Evolutionary conservation across 805 yeast genomes (phyloP), one percentile per base, ranked within the genome.

Genomic region (Candida chilensis): DNA sequence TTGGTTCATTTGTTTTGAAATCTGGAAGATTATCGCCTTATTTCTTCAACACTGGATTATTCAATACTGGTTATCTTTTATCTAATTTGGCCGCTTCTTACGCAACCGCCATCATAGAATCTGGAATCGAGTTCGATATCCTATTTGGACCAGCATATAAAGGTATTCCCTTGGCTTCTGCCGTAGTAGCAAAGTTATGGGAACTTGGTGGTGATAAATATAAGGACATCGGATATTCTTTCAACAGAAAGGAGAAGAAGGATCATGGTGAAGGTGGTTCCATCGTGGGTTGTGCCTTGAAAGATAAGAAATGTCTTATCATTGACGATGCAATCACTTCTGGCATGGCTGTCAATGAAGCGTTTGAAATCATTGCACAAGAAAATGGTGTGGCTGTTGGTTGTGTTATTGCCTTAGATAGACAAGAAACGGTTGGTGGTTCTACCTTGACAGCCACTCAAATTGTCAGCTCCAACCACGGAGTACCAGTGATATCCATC

Each of bases 181-280:
- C 88, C 37, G 85, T 96, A 11, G 86, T 83, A 35, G 90, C 92
- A 35, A 90, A 92, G 55, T 67, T 92, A 37, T 92, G 90, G 21
- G 97, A 92, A 59, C 64, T 87, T 41, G 92, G 85, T 35, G 85
- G 86, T n/a, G 74, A 71, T 33, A 78, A 79, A 48, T 87, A 74
- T 48, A 75, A 73, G 30, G 53, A 74, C 36, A 63, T 85, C 29
- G 86, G 85, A 27, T 92, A 88, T 54, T 77, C 96, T n/a, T 90
- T 86, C 68, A 90, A 90, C 68, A 78, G 98, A 57, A 92, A 90
- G 61, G 96, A 87, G 57, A 81, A 82, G 65, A 90, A 90, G 60
- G 96, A 88, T 51, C 98, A 90, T 51, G 98, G 98, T 33, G 98
- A 90, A 62, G 98, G 97, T 42, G 98, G 98, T 11, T 72, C 73